Evolutionary conservation across 257 asterid species (phyloP).

Genomic region (Ilex aquifolium): DNA sequence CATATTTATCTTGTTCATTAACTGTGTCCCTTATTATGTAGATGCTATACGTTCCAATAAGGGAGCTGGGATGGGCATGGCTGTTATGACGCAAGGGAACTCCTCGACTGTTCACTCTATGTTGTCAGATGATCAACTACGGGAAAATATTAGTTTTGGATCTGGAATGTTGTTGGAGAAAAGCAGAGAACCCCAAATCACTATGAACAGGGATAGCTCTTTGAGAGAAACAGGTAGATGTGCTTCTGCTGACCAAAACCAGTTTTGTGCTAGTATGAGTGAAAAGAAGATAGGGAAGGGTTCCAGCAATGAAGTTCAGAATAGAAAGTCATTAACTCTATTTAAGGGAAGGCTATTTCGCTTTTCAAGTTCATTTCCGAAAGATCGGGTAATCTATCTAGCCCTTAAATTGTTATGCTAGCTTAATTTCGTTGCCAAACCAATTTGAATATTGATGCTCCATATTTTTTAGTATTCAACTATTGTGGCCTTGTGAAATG

Average conservation of each 20-base stretch:
- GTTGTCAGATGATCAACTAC: slow-evolving; percentile 16
- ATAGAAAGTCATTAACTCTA: slow-evolving; percentile 39
- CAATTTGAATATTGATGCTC: too few species aligned
- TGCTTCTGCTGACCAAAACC: slow-evolving; percentile 12
- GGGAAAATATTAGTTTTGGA: slow-evolving; percentile 27
- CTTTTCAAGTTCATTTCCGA: slow-evolving; percentile 78
- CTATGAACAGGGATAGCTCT: slow-evolving; percentile 15
- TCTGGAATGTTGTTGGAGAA: slow-evolving; percentile 32
- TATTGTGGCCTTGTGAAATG: too few species aligned
- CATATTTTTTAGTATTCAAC: too few species aligned
- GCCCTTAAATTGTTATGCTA: too few species aligned
- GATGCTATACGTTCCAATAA: slow-evolving; percentile 46
- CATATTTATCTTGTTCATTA: slow-evolving; percentile 1
- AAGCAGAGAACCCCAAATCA: slow-evolving; percentile 20
- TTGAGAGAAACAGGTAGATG: slow-evolving; percentile 15
- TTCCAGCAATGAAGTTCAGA: slow-evolving; percentile 31
- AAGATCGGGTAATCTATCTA: slow-evolving; percentile 54
- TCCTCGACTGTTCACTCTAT: slow-evolving; percentile 33
- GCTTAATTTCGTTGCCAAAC: too few species aligned
- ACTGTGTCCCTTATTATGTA: slow-evolving; percentile 17
- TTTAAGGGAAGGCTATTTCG: slow-evolving; percentile 64
- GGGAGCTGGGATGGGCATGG: slow-evolving; percentile 27
- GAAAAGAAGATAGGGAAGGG: slow-evolving; percentile 33
- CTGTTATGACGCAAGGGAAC: slow-evolving; percentile 39
- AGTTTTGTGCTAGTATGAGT: slow-evolving; percentile 29